A percentile compares a stretch with the other conserved stretches of the same genome.
Conservation (phyloP, 257 asterid species). For the Primulina tabacum region DNA sequence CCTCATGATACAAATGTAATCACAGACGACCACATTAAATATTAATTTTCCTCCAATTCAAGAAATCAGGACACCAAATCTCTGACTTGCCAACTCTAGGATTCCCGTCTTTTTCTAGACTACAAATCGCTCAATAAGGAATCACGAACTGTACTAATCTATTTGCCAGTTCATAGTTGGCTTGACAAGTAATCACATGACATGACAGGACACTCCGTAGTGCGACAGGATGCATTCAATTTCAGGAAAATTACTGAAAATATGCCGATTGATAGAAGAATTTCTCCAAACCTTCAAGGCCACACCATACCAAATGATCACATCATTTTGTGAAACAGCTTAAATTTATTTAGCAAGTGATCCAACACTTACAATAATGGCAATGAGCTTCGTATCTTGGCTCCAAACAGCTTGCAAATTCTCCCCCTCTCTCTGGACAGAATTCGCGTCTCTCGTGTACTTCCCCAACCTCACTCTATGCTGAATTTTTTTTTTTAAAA, state of each 20-base stretch:
- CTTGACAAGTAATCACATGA: too few relatives aligned
- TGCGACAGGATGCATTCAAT: too few relatives aligned
- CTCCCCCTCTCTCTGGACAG: constrained; percentile 83
- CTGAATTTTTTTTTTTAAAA: constrained; percentile 39
- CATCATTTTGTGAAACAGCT: constrained; percentile 3
- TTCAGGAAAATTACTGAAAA: too few relatives aligned
- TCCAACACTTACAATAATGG: constrained; percentile 70
- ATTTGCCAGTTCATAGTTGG: too few relatives aligned
- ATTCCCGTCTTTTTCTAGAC: too few relatives aligned
- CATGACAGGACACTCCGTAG: too few relatives aligned
- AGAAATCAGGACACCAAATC: background rate
- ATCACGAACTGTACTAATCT: too few relatives aligned
- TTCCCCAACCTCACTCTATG: constrained; percentile 96
- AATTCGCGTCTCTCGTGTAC: constrained; percentile 65
- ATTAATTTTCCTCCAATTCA: constrained; percentile 1
- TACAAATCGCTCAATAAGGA: too few relatives aligned
- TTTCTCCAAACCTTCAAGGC: background rate
- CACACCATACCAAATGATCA: constrained; percentile 4
- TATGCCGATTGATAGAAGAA: background rate
- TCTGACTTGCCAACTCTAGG: too few relatives aligned
- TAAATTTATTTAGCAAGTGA: constrained; percentile 4
- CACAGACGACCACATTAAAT: constrained; percentile 3
- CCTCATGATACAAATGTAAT: background rate
- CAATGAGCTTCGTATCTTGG: constrained; percentile 86
- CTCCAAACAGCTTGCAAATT: constrained; percentile 91